These are phyloP conservation scores for Abrus pulchellus DNA, from an alignment of 306 rosid species.

Conservation along the genomic window DNA sequence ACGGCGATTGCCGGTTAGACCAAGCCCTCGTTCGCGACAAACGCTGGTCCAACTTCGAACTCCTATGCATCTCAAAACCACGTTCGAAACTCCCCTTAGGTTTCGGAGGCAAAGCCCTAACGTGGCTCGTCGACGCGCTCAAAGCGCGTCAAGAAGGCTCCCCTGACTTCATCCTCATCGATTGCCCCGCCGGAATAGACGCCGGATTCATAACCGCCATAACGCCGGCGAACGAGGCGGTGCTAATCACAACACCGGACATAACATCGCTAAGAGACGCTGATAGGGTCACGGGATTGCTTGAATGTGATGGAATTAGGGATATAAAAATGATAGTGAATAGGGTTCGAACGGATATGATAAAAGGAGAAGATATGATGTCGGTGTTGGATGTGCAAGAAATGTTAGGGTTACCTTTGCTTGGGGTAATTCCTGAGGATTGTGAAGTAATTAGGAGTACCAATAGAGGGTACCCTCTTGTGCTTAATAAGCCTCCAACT, in stretches of 20 bases:
- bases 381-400: conserved; percentile 96
- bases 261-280: conserved; percentile 93
- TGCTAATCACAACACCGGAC: conserved; percentile 91
- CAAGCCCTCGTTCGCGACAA: conserved; percentile 93
- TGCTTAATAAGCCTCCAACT: conserved; percentile 91
- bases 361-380: conserved; percentile 98
- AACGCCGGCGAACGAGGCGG: conserved; percentile 94
- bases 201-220: conserved; percentile 98
- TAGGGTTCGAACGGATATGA: conserved; percentile 95
- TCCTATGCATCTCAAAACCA: conserved; percentile 95
- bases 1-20: conserved; percentile 96
- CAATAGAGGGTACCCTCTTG: conserved; percentile 90
- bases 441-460: conserved; percentile 93
- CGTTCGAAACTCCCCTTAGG: conserved; percentile 91
- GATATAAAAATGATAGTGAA: conserved; percentile 98
- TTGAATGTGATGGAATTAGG: conserved; percentile 95
- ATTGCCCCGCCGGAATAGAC: conserved; percentile 96
- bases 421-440: conserved; percentile 93
- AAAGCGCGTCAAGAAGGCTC: conserved; percentile 69
- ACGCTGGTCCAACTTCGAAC: conserved; percentile 95
- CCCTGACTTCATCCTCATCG: conserved; percentile 89
- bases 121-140: conserved; percentile 91
- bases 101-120: conserved; percentile 90
- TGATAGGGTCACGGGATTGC: conserved; percentile 85
- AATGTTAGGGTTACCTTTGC: conserved; percentile 87